Evolutionary conservation across 495 filamentous ascomycete species (phyloP).

Genomic region (Aspergillus hancockii): DNA sequence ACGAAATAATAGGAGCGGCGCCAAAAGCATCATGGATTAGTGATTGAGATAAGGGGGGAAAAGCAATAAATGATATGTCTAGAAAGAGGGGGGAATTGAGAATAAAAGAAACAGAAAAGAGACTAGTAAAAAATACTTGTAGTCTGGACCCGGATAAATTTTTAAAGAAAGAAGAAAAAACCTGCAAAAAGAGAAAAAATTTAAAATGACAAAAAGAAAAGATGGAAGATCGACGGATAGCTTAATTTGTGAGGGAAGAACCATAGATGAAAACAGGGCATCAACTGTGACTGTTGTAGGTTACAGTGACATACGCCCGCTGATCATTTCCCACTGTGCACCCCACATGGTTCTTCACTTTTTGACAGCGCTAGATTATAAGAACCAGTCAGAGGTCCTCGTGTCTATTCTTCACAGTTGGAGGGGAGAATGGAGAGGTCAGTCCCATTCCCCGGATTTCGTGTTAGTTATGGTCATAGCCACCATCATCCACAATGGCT

Average conservation of each 20-base stretch:
- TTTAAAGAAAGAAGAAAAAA: constrained; percentile 9
- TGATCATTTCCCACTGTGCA: background rate
- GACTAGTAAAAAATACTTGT: constrained; percentile 1
- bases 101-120: constrained; percentile 8
- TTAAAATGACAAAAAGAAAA: constrained; percentile 19
- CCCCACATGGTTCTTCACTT: constrained; percentile 5
- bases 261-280: constrained; percentile 10
- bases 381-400: too few relatives aligned
- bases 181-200: constrained; percentile 10
- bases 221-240: constrained; percentile 20
- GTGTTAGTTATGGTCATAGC: too few relatives aligned
- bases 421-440: too few relatives aligned
- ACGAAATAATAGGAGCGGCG: background rate
- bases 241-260: constrained; percentile 22
- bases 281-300: constrained; percentile 4
- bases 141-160: background rate
- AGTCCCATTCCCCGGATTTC: too few relatives aligned
- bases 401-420: too few relatives aligned
- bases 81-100: background rate
- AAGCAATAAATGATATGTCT: constrained; percentile 3
- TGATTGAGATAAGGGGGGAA: constrained; percentile 5
- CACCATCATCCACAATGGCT: too few relatives aligned
- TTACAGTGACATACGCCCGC: constrained; percentile 12
- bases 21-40: constrained; percentile 8
- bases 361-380: background rate